Base-by-base conservation (phyloP, 331 rosid genomes). In the Rhamnella rubrinervis region DNA sequence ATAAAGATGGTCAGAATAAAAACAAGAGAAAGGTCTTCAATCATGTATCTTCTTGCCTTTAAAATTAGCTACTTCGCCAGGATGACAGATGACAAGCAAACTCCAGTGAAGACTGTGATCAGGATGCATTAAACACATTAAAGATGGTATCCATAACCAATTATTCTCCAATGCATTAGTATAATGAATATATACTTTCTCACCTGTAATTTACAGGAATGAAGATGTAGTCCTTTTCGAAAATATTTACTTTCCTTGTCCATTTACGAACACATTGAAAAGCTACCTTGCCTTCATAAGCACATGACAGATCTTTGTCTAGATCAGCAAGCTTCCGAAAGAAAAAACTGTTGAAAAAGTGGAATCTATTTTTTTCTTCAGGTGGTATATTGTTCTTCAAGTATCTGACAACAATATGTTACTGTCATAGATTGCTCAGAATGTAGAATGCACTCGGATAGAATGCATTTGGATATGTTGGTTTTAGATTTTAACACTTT, bases 311-410 rank as follows among this genome's bases (percentile, higher is more conserved):
- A 79, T 92, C 88, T 85, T 89, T 92, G 77, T 92, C 93, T 76
- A 92, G 81, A 83, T 92, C 96, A 59, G 84, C 96, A 84, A 92
- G 85, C 83, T 92, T 92, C 68, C 91, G 87, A 80, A 89, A 92
- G 98, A 92, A 92, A 76, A 92, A 92, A 79, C 98, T 86, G 80
- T 90, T 92, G 73, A 89, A 92, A 80, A 92, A 92, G 80, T 92
- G 90, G 72, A 80, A 88, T 73, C 91, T 82, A 69, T 84, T 84
- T 68, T 80, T 83, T 66, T 92, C 89, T 80, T 86, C 76, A 16
- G 80, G 81, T 66, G 67, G 84, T 70, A 92, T 83, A 66, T 83
- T 86, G 61, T 71, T 89, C 82, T 87, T 87, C 77, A 89, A 73
- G 73, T 89, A 86, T 79, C 98, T 92, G 87, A 70, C 66, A 64